Percentiles rank a stretch among this genome's conserved stretches.
phyloP scores from a whole-genome alignment of 2,329 filamentous ascomycete genomes.

The Sarocladiaceae sp. region DNA sequence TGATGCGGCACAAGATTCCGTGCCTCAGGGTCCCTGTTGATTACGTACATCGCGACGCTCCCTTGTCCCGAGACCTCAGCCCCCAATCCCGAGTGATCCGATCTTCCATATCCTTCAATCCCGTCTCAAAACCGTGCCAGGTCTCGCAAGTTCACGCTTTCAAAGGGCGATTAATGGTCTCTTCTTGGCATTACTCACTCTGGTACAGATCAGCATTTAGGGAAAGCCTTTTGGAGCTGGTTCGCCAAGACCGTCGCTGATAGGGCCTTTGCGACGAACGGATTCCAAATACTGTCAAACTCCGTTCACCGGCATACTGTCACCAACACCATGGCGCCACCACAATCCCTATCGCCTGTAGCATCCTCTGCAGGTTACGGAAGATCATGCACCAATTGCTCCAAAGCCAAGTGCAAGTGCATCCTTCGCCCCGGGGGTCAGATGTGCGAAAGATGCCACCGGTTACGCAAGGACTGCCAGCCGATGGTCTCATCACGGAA shows the following conservation, averaged over 20 bases:
- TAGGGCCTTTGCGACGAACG: not conserved
- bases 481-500: constrained; percentile 35
- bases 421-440: constrained; percentile 28
- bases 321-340: constrained; percentile 4
- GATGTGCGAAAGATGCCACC: constrained; percentile 35
- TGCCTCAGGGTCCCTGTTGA: not conserved
- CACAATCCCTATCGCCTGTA: constrained; percentile 10
- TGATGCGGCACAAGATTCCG: not conserved
- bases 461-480: constrained; percentile 40
- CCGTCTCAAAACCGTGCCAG: too few species aligned
- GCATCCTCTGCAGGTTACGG: constrained; percentile 34
- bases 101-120: not conserved
- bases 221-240: not conserved
- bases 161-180: not conserved
- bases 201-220: not conserved
- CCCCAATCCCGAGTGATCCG: not conserved
- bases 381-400: constrained; percentile 39
- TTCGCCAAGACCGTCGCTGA: not conserved
- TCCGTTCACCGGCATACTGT: not conserved
- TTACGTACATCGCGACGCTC: not conserved
- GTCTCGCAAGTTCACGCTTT: too few species aligned
- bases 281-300: not conserved
- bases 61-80: too few species aligned
- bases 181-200: not conserved
- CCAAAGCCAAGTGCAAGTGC: constrained; percentile 43